Evolutionary conservation across 176 grass and related monocot species (phyloP).

Genomic region (Thinopyrum elongatum): DNA sequence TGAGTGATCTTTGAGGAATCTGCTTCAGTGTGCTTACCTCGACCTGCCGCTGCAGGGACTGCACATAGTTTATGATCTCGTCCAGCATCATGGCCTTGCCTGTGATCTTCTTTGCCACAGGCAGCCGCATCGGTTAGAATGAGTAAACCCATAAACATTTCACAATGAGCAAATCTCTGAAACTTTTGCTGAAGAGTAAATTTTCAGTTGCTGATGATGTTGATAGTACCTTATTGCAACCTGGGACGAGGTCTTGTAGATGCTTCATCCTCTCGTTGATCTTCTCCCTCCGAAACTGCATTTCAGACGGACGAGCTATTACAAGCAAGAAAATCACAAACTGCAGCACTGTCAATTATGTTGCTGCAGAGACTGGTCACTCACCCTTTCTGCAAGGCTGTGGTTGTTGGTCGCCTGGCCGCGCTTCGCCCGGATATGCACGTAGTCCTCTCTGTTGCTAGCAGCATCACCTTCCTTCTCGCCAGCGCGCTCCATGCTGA

Average conservation of each 20-base stretch:
- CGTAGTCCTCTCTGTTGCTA: constrained; percentile 43
- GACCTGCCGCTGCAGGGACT: constrained; percentile 90
- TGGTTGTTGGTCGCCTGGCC: constrained; percentile 97
- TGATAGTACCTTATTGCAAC: constrained; percentile 80
- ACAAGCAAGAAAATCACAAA: constrained; percentile 7
- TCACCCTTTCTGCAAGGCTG: constrained; percentile 98
- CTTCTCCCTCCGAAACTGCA: constrained; percentile 93
- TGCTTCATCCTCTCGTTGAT: constrained; percentile 95
- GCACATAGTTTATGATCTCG: constrained; percentile 99
- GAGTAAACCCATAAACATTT: not conserved
- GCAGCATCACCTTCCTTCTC: constrained; percentile 33
- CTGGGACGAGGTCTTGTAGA: constrained; percentile 92
- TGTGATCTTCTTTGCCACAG: constrained; percentile 61
- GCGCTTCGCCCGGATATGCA: constrained; percentile 83
- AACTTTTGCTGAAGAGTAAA: not conserved
- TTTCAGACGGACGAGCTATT: not conserved
- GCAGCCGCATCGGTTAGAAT: not conserved
- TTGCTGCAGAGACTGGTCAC: constrained; percentile 34
- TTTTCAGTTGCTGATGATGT: not conserved
- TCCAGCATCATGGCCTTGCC: constrained; percentile 99
- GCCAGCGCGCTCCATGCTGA: constrained; percentile 26
- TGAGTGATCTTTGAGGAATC: not conserved
- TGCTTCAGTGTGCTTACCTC: constrained; percentile 47
- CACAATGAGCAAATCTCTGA: not conserved
- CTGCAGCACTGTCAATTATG: not conserved